These are phyloP conservation scores for Nannizziopsis barbatae DNA, from an alignment of 2,329 filamentous ascomycete species.

Conservation along the genomic window DNA sequence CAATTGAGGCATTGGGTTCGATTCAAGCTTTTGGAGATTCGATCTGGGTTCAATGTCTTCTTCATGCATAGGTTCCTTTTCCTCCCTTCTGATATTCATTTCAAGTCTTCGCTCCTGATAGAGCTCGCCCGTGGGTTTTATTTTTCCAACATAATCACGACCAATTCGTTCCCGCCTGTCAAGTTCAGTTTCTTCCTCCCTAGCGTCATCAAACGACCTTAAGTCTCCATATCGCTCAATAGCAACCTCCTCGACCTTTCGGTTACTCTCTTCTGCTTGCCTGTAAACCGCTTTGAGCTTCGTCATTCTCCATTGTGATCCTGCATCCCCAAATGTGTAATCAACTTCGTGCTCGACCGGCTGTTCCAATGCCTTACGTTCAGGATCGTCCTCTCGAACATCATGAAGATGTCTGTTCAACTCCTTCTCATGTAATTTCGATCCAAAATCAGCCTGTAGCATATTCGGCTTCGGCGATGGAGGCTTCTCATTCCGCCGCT, in stretches of 20 bases:
- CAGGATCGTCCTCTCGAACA: slow-evolving; percentile 43
- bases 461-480: slow-evolving; percentile 32
- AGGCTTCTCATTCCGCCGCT: slow-evolving; percentile 49
- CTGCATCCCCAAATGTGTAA: slow-evolving; percentile 81
- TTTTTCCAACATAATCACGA: slow-evolving; percentile 68
- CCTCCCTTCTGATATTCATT: slow-evolving; percentile 38
- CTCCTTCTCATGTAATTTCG: slow-evolving; percentile 67
- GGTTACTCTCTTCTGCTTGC: slow-evolving; percentile 60
- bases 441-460: slow-evolving; percentile 49
- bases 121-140: slow-evolving; percentile 78
- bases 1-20: slow-evolving; percentile 40
- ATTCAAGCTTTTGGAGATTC: slow-evolving; percentile 49
- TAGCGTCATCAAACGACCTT: slow-evolving; percentile 77
- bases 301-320: slow-evolving; percentile 92
- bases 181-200: slow-evolving; percentile 85
- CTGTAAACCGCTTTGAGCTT: slow-evolving; percentile 79
- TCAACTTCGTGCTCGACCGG: slow-evolving; percentile 52
- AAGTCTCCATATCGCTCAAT: slow-evolving; percentile 70
- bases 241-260: slow-evolving; percentile 70
- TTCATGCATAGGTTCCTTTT: slow-evolving; percentile 23
- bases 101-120: slow-evolving; percentile 63
- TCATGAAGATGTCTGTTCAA: slow-evolving; percentile 61
- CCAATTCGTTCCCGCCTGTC: slow-evolving; percentile 76
- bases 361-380: slow-evolving; percentile 25
- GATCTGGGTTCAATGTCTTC: slow-evolving; percentile 26